Evolutionary conservation across 1,284 basidiomycete genomes (phyloP), one percentile per base, ranked within the genome.

Genomic region (Cutaneotrichosporon spelunceum): DNA sequence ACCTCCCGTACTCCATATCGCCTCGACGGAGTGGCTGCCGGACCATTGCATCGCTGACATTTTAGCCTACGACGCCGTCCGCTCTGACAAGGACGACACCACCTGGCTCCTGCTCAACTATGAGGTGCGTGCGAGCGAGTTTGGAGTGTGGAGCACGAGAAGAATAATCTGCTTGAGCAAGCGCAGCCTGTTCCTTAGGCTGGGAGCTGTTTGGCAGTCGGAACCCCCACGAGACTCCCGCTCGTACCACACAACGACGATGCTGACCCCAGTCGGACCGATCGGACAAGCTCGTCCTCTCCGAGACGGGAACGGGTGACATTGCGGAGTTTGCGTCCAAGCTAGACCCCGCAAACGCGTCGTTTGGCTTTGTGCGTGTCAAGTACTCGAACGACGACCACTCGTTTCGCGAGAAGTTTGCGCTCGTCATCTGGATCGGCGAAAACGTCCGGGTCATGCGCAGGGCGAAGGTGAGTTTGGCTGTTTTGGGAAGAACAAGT

Each of bases 31-130:
- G 26, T 21, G 27, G 21, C n/a, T 53, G 27, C 33, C 26, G 39
- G 27, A 26, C 29, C 29, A 48, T 71, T 54, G 42, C 29, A 48
- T 71, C 55, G 42, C 50, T 24, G 23, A 21, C 30, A 33, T 16
- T 27, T 50, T 42, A 94, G 92, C 91, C 57, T 94, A 94, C 82
- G 82, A 85, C 75, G 88, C 91, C 72, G 88, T 94, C 60, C 87
- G 91, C 69, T 83, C 82, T 62, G 86, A 90, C 82, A 91, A 91
- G 76, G 83, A 86, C 57, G 88, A 89, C 47, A 88, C 86, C 49
- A 93, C 89, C 74, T 94, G 91, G 91, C 73, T 92, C 56, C 81
- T 94, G 60, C 80, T 93, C 60, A 89, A 93, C 77, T 94, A 93
- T 77, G 87, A 90, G 84, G 88, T 88, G 65, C 65, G 81, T 72